Percentiles rank a stretch among this genome's conserved stretches.
Conservation (phyloP, 495 filamentous ascomycete species). For the Penicillium waksmanii region DNA sequence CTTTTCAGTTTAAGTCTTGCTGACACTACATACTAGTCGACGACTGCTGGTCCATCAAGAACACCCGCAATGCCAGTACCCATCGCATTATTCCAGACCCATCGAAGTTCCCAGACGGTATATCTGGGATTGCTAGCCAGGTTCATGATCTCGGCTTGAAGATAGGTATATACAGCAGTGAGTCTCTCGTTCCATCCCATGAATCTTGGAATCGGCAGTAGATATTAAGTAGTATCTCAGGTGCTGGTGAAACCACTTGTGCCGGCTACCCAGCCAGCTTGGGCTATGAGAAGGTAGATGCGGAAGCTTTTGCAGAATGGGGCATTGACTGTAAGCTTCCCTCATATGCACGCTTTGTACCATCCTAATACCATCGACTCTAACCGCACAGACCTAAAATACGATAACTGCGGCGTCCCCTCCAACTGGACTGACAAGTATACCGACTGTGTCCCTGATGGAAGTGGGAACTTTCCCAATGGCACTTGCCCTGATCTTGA, state of each 20-base stretch:
- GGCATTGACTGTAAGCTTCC: constrained; percentile 59
- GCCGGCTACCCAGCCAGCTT: constrained; percentile 64
- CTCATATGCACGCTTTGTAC: not conserved
- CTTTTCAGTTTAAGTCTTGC: not conserved
- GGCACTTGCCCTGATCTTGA: constrained; percentile 44
- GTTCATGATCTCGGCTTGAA: constrained; percentile 65
- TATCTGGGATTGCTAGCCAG: constrained; percentile 57
- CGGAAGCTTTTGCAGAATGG: constrained; percentile 64
- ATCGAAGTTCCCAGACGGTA: constrained; percentile 64
- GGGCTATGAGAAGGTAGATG: constrained; percentile 66
- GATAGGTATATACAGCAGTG: constrained; percentile 66
- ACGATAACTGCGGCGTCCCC: constrained; percentile 69
- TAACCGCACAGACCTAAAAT: constrained; percentile 59
- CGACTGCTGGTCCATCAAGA: constrained; percentile 68
- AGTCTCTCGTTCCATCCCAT: constrained; percentile 13
- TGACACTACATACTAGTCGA: constrained; percentile 31
- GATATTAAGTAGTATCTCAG: constrained; percentile 22
- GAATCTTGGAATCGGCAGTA: not conserved
- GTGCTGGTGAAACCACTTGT: constrained; percentile 66
- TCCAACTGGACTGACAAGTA: constrained; percentile 46
- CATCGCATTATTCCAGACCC: constrained; percentile 58
- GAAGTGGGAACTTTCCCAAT: constrained; percentile 33
- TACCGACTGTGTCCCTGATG: constrained; percentile 41
- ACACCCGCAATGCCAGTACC: constrained; percentile 48
- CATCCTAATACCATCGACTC: not conserved